A percentile compares a stretch with the other conserved stretches of the same genome.
Evolutionary conservation across 805 yeast species (phyloP).

Genomic region (Cyberlindnera petersonii): DNA sequence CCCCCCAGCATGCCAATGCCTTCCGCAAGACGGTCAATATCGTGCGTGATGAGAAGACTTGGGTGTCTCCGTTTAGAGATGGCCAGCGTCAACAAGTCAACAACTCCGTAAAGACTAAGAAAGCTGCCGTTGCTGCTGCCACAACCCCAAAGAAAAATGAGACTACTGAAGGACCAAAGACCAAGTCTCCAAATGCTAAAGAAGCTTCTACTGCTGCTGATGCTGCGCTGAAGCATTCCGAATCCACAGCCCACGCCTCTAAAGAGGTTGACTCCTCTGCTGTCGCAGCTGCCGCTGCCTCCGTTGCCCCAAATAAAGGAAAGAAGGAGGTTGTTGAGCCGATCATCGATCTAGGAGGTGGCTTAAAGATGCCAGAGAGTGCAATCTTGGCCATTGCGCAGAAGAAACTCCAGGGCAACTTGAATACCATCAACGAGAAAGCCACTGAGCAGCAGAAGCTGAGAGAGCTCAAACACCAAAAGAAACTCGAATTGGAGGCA

Average conservation of each 20-base stretch:
- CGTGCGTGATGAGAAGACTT: slow-evolving; percentile 24
- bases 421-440: slow-evolving; percentile 22
- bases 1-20: slow-evolving; percentile 8
- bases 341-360: slow-evolving; percentile 28
- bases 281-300: slow-evolving; percentile 6
- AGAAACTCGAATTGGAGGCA: slow-evolving; percentile 25
- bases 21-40: slow-evolving; percentile 23
- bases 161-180: background rate
- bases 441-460: slow-evolving; percentile 25
- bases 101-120: background rate
- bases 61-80: slow-evolving; percentile 31
- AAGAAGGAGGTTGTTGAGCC: slow-evolving; percentile 21
- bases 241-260: background rate
- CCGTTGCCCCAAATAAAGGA: slow-evolving; percentile 4
- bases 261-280: slow-evolving; percentile 4
- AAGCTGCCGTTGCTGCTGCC: slow-evolving; percentile 2
- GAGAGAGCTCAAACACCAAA: slow-evolving; percentile 24
- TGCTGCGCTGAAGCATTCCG: slow-evolving; percentile 6
- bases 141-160: slow-evolving; percentile 1
- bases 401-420: slow-evolving; percentile 20
- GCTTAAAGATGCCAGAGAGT: slow-evolving; percentile 27
- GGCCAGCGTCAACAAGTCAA: slow-evolving; percentile 4
- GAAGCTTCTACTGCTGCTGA: slow-evolving; percentile 5
- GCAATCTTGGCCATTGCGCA: slow-evolving; percentile 26
- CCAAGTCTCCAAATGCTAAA: background rate